Evolutionary conservation across 768 basidiomycete species (phyloP).

Genomic region (Polyporus arcularius): DNA sequence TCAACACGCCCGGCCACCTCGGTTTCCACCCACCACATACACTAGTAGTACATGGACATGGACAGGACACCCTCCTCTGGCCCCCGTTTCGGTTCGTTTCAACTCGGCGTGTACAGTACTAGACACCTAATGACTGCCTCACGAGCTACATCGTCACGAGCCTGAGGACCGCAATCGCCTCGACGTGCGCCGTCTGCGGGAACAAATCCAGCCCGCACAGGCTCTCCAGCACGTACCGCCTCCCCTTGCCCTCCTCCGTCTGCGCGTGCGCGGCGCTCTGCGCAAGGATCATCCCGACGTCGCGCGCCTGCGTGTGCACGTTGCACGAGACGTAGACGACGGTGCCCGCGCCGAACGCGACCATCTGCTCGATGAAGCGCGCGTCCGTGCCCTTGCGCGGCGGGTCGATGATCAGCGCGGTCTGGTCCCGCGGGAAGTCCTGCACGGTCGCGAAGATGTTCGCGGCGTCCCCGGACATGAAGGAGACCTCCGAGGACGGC

Average conservation of each 20-base stretch:
- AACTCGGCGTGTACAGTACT: constrained; percentile 1
- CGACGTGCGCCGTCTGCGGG: constrained; percentile 95
- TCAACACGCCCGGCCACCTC: not conserved
- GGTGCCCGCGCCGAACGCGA: constrained; percentile 63
- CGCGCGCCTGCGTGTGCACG: constrained; percentile 90
- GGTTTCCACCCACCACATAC: not conserved
- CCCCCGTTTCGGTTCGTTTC: not conserved
- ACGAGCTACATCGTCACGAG: constrained; percentile 33
- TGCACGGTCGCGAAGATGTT: constrained; percentile 75
- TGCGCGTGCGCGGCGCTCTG: constrained; percentile 44
- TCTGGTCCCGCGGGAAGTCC: constrained; percentile 63
- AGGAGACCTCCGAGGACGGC: constrained; percentile 55
- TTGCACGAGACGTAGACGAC: constrained; percentile 95
- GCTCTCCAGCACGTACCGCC: constrained; percentile 77
- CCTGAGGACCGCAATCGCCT: constrained; percentile 59
- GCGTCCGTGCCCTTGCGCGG: constrained; percentile 94
- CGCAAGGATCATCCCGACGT: constrained; percentile 70
- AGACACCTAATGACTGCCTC: not conserved
- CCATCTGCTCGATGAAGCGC: constrained; percentile 72
- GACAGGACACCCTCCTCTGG: not conserved
- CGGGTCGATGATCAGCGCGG: constrained; percentile 83
- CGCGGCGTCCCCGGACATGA: constrained; percentile 81
- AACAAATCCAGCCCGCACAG: constrained; percentile 92
- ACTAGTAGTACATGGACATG: not conserved
- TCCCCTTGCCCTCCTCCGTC: constrained; percentile 34